Evolutionary conservation across 2,329 filamentous ascomycete genomes (phyloP).

Genomic region (Ophiostoma perfectum): DNA sequence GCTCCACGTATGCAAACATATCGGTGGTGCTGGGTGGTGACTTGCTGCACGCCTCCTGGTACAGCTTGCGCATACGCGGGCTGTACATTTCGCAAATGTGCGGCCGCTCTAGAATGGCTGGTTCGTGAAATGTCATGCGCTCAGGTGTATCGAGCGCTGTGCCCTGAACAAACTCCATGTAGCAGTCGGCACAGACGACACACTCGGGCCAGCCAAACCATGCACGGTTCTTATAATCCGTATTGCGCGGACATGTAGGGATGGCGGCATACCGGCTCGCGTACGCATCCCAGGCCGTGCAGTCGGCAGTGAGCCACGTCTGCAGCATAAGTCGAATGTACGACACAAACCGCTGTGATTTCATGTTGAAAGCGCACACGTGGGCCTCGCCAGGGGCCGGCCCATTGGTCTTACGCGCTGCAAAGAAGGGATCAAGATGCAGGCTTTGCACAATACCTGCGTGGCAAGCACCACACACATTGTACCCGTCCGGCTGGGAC

Average conservation of each 20-base stretch:
- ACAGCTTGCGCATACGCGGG: conserved; percentile 37
- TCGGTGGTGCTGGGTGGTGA: conserved; percentile 26
- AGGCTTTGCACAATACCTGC: conserved; percentile 33
- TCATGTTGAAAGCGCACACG: conserved; percentile 35
- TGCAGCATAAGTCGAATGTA: conserved; percentile 14
- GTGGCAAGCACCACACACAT: conserved; percentile 37
- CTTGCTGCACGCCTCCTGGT: conserved; percentile 28
- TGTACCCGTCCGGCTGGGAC: conserved; percentile 33
- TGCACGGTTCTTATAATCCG: conserved; percentile 27
- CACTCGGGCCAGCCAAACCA: conserved; percentile 37
- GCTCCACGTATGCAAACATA: conserved; percentile 30
- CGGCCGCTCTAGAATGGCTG: conserved; percentile 27
- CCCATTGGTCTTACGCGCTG: conserved; percentile 25
- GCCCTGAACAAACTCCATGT: conserved; percentile 31
- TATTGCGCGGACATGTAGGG: conserved; percentile 31
- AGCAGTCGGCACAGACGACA: conserved; percentile 36
- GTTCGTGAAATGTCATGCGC: conserved; percentile 29
- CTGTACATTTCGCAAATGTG: conserved; percentile 38
- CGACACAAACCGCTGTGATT: conserved; percentile 30
- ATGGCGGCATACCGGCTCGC: conserved; percentile 21
- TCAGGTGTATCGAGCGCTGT: conserved; percentile 28
- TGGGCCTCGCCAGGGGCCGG: conserved; percentile 24
- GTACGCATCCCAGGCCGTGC: not conserved
- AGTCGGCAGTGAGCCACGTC: conserved; percentile 16
- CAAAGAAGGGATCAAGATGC: conserved; percentile 32